A percentile compares a stretch with the other conserved stretches of the same genome.
phyloP scores from a whole-genome alignment of 2,329 filamentous ascomycete genomes.

The Keithomyces neogunnii region DNA sequence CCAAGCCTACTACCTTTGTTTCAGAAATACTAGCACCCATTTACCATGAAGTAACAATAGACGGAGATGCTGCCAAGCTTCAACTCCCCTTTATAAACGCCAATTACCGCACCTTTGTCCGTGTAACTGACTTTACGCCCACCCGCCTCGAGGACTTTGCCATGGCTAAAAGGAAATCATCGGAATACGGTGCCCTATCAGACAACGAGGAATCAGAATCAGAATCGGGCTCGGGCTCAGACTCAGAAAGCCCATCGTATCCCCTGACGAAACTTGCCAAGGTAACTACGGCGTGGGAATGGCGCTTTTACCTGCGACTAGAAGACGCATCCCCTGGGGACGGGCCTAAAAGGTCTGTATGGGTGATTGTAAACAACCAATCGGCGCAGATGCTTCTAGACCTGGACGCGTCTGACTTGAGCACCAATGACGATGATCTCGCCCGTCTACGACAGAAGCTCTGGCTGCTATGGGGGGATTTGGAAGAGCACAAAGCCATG shows the following conservation, averaged over 20 bases:
- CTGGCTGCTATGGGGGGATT: slow-evolving; percentile 76
- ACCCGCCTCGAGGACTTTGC: slow-evolving; percentile 63
- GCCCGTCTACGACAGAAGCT: slow-evolving; percentile 56
- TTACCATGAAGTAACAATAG: slow-evolving; percentile 33
- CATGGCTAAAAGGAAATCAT: slow-evolving; percentile 28
- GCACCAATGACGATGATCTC: slow-evolving; percentile 39
- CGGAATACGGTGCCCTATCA: slow-evolving; percentile 43
- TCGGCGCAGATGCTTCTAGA: slow-evolving; percentile 39
- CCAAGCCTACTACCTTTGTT: slow-evolving; percentile 26
- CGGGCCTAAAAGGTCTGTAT: slow-evolving; percentile 41
- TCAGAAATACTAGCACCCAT: slow-evolving; percentile 30
- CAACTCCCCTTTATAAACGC: slow-evolving; percentile 66
- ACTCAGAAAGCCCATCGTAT: slow-evolving; percentile 16
- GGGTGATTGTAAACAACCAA: slow-evolving; percentile 57
- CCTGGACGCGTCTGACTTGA: slow-evolving; percentile 47
- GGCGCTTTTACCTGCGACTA: slow-evolving; percentile 72
- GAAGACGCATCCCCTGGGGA: slow-evolving; percentile 50
- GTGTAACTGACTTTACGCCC: slow-evolving; percentile 79
- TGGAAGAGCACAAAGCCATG: slow-evolving; percentile 58
- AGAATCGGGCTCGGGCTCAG: slow-evolving; percentile 11
- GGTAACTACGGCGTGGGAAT: slow-evolving; percentile 54
- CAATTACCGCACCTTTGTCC: slow-evolving; percentile 60
- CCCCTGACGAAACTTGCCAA: slow-evolving; percentile 10
- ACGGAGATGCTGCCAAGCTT: slow-evolving; percentile 26
- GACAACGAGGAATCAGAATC: slow-evolving; percentile 24